A percentile compares a stretch with the other conserved stretches of the same genome.
These are phyloP conservation scores for Volvox carteri DNA, from an alignment of 163 green algal genomes.

Conservation along the genomic window DNA sequence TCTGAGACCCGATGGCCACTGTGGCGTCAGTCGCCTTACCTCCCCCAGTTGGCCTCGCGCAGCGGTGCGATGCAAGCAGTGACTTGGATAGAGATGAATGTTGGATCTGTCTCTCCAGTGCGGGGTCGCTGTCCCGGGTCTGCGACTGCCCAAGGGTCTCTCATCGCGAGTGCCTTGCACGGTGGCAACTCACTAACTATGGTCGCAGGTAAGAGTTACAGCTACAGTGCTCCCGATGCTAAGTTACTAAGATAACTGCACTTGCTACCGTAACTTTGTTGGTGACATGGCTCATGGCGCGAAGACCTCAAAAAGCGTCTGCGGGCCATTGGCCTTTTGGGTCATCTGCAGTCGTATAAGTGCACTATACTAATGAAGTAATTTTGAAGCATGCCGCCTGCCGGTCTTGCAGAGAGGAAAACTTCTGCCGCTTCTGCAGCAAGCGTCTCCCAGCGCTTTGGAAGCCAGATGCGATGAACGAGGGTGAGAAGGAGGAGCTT, in stretches of 20 bases:
- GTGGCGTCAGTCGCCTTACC: background rate
- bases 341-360: no score
- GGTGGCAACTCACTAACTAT: slow-evolving; percentile 48
- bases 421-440: slow-evolving; percentile 41
- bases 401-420: slow-evolving; percentile 23
- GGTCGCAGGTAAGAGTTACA: slow-evolving; percentile 38
- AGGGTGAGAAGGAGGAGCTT: background rate
- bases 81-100: slow-evolving; percentile 12
- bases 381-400: background rate
- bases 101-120: slow-evolving; percentile 38
- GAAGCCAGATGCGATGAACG: background rate
- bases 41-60: background rate
- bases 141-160: slow-evolving; percentile 34
- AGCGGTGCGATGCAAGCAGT: background rate
- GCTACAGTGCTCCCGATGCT: no score
- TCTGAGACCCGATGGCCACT: background rate
- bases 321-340: no score
- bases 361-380: background rate
- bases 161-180: slow-evolving; percentile 36
- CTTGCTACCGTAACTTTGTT: no score
- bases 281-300: background rate
- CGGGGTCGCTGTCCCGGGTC: background rate
- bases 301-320: background rate
- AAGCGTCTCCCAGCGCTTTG: slow-evolving; percentile 34
- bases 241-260: no score